Evolutionary conservation across 345 rosid genomes (phyloP), one percentile per base, ranked within the genome.

Genomic region (Sisymbrium altissimum): DNA sequence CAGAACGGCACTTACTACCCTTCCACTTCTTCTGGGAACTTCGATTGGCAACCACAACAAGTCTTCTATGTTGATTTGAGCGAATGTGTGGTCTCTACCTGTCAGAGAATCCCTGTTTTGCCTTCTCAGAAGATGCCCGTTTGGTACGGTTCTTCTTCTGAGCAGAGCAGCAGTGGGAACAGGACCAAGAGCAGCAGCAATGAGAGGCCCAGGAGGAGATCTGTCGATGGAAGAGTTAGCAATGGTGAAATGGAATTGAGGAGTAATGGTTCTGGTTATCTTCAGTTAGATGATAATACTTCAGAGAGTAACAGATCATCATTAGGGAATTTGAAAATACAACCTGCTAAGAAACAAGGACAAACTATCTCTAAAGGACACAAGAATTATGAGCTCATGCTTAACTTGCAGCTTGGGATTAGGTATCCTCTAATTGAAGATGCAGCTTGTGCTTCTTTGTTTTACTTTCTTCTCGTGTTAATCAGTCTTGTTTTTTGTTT

Each of bases 331-430:
- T 64, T 90, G 80, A 86, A 70, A 62, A 60, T 83, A 71, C 87
- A 81, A 50, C 90, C 89, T n/a, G 74, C 79, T 27, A 92, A 84
- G 87, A 87, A 73, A 81, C 94, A 92, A 75, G 99, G 99, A 27
- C 85, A 73, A 66, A 92, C 94, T 2, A 92, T 96, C 64, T 81
- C 90, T 3, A 96, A 89, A 83, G 99, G 98, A 23, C 99, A 96
- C 62, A 90, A 89, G 81, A 96, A 96, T 66, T 96, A 90, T 68
- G 98, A 96, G 7, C 96, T 96, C 66, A 96, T 96, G 99, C 98
- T 96, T 56, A 92, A 96, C 79, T 85, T 96, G 79, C 99, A 96
- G 84, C 71, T 92, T 15, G 99, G 99, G 64, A 92, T 96, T 80
- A 92, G 99, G 99, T 93, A 82, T 18, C 57, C 52, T 1, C 41